phyloP scores from a whole-genome alignment of 2,329 filamentous ascomycete genomes.

The Colletotrichum melonis region DNA sequence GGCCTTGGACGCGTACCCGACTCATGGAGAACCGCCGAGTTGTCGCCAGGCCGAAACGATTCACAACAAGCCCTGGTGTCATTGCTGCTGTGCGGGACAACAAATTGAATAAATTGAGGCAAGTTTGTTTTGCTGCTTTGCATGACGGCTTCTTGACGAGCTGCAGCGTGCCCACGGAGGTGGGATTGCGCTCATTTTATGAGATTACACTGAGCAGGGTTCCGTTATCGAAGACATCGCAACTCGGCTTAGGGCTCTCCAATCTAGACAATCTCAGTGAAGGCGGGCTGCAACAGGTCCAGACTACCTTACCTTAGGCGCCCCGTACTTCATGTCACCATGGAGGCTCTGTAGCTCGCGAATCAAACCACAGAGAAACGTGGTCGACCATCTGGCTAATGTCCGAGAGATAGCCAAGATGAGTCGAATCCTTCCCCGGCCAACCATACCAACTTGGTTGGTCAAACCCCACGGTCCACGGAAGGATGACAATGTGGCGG shows the following conservation, averaged over 20 bases:
- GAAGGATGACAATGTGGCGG: neutral
- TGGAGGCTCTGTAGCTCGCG: neutral
- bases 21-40: conserved; percentile 1
- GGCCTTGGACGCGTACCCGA: neutral
- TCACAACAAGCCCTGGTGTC: neutral
- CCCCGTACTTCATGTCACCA: neutral
- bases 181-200: conserved; percentile 31
- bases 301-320: neutral
- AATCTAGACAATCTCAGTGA: neutral
- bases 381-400: neutral
- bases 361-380: neutral
- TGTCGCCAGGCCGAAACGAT: conserved; percentile 4
- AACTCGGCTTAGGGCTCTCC: neutral
- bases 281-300: neutral
- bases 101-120: neutral
- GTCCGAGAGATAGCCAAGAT: neutral
- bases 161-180: conserved; percentile 22
- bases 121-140: conserved; percentile 8
- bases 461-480: neutral
- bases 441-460: neutral
- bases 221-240: conserved; percentile 10
- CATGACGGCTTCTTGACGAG: conserved; percentile 3
- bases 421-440: neutral
- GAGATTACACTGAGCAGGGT: conserved; percentile 31
- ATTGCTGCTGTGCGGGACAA: neutral